Conservation (phyloP, 148 eudicot genomes). For the Oxyria digyna region DNA sequence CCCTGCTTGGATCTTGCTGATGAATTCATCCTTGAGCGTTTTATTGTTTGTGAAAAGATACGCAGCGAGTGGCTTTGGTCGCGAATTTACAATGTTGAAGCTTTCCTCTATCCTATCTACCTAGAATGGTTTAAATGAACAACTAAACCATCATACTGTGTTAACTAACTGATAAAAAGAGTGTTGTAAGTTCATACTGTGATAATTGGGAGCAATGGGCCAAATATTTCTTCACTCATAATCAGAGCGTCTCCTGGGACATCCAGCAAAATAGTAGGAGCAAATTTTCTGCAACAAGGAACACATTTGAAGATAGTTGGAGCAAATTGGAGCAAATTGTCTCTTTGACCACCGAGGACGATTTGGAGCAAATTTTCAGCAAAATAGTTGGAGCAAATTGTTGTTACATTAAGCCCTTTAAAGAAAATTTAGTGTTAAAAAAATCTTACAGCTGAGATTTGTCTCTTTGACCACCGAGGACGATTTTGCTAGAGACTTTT, state of each 20-base stretch:
- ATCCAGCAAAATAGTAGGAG: conserved; percentile 56
- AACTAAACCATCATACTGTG: background rate
- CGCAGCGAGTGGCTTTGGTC: conserved; percentile 54
- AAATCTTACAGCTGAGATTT: conserved; percentile 28
- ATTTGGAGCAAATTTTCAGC: too few relatives aligned
- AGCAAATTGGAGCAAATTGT: too few relatives aligned
- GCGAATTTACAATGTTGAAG: conserved; percentile 24
- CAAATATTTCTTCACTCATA: conserved; percentile 68
- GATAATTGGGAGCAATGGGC: conserved; percentile 60
- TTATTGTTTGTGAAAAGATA: conserved; percentile 51
- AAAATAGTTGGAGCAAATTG: too few relatives aligned
- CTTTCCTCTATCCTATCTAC: conserved; percentile 46
- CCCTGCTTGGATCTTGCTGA: conserved; percentile 37
- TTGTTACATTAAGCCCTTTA: too few relatives aligned
- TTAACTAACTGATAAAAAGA: too few relatives aligned
- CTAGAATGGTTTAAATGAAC: conserved; percentile 13
- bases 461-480: conserved; percentile 50
- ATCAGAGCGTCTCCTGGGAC: conserved; percentile 50
- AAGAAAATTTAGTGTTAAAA: too few relatives aligned
- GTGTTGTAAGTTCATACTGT: conserved; percentile 20
- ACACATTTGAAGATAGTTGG: too few relatives aligned
- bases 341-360: too few relatives aligned
- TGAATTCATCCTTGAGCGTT: conserved; percentile 34
- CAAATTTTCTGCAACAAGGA: conserved; percentile 33
- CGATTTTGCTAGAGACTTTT: conserved; percentile 34